Conservation (phyloP, 805 yeast genomes). For the Candida ascalaphidarum region DNA sequence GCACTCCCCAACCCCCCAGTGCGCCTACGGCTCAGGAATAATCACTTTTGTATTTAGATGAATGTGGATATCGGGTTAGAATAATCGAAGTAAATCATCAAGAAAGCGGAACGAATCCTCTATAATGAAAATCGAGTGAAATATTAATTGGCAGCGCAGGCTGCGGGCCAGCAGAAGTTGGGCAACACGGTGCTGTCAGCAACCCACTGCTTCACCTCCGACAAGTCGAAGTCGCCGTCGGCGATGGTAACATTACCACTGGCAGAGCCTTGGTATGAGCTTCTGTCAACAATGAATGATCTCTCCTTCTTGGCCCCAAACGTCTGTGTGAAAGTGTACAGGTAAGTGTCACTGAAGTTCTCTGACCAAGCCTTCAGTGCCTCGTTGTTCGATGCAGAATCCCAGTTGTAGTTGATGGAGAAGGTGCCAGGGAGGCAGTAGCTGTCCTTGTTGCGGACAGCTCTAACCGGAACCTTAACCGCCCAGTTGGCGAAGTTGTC, state of each 20-base stretch:
- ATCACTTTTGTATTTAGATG: too few relatives aligned
- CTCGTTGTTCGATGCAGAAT: conserved; percentile 2
- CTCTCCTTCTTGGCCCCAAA: conserved; percentile 1
- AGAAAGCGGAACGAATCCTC: too few relatives aligned
- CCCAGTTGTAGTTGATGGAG: conserved; percentile 7
- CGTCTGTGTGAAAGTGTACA: conserved; percentile 7
- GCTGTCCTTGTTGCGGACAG: conserved; percentile 4
- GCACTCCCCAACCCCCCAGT: too few relatives aligned
- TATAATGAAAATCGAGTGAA: too few relatives aligned
- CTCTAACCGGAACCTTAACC: conserved; percentile 8
- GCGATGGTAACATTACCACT: too few relatives aligned
- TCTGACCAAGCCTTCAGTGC: conserved; percentile 8
- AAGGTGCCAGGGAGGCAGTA: conserved; percentile 10
- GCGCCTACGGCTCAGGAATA: too few relatives aligned
- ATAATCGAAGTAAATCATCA: too few relatives aligned
- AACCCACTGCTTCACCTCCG: conserved; percentile 3
- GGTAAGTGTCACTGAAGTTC: conserved; percentile 8
- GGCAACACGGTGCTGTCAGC: conserved; percentile 3
- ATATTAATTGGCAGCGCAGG: too few relatives aligned
- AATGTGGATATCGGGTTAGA: too few relatives aligned
- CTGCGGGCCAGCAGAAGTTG: conserved; percentile 6
- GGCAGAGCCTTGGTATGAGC: too few relatives aligned
- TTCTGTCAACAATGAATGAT: too few relatives aligned
- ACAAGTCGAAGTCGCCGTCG: too few relatives aligned
- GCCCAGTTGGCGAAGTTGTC: conserved; percentile 10